Conservation (phyloP, 768 basidiomycete genomes). For the Leucosporidium creatinivorum region DNA sequence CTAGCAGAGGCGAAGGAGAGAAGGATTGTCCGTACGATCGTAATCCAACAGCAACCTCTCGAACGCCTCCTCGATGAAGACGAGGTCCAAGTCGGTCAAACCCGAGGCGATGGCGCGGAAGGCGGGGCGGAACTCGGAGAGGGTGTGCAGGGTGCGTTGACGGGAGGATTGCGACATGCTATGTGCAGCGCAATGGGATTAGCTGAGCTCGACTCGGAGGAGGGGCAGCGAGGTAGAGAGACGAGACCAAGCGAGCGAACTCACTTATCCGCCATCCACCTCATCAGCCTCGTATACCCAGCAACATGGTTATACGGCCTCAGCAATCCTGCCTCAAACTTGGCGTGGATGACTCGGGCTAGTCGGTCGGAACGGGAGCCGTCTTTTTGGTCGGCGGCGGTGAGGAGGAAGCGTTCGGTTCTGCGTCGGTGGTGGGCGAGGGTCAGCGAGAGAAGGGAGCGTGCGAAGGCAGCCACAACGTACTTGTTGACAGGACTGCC, state of each 20-base stretch:
- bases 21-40: slow-evolving; percentile 52
- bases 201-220: not conserved
- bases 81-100: slow-evolving; percentile 80
- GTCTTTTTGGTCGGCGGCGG: slow-evolving; percentile 87
- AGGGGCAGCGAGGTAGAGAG: not conserved
- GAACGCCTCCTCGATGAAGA: slow-evolving; percentile 96
- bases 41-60: slow-evolving; percentile 91
- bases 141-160: slow-evolving; percentile 80
- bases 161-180: slow-evolving; percentile 86
- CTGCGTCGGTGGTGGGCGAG: slow-evolving; percentile 42
- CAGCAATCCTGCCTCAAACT: slow-evolving; percentile 90
- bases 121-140: slow-evolving; percentile 48
- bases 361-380: slow-evolving; percentile 84
- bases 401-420: slow-evolving; percentile 81
- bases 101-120: slow-evolving; percentile 61
- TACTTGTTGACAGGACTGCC: slow-evolving; percentile 29
- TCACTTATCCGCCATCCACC: slow-evolving; percentile 93
- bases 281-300: slow-evolving; percentile 79
- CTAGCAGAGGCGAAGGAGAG: not conserved
- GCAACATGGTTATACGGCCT: slow-evolving; percentile 97
- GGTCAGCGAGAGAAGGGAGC: slow-evolving; percentile 12
- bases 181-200: not conserved
- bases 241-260: slow-evolving; percentile 29
- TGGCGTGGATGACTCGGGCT: slow-evolving; percentile 84
- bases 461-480: not conserved